These are phyloP conservation scores for Citrus sp. DNA, from an alignment of 345 rosid species.

Conservation along the genomic window DNA sequence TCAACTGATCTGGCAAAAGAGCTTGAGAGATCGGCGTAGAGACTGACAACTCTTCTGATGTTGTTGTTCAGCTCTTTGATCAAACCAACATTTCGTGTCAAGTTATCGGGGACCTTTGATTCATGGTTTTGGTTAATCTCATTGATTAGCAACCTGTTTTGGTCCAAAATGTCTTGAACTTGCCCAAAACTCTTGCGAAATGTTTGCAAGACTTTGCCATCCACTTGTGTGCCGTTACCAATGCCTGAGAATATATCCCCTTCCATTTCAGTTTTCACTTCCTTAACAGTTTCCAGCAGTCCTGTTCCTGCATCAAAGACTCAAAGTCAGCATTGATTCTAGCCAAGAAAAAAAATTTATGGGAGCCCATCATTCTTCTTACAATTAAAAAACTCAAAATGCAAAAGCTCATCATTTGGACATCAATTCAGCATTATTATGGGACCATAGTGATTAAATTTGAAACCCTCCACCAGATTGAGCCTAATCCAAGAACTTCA, in stretches of 20 bases:
- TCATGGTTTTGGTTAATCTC: constrained; percentile 88
- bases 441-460: neutral
- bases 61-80: constrained; percentile 89
- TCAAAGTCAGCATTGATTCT: neutral
- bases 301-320: constrained; percentile 9
- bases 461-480: neutral
- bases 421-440: neutral
- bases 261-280: constrained; percentile 46
- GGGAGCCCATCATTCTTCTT: neutral
- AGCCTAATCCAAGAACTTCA: neutral
- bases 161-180: constrained; percentile 79
- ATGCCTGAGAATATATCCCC: constrained; percentile 65
- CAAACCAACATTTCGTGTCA: constrained; percentile 74
- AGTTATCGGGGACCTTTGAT: constrained; percentile 71
- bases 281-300: neutral
- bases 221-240: constrained; percentile 54
- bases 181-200: constrained; percentile 78
- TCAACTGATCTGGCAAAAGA: constrained; percentile 57
- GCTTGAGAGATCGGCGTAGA: constrained; percentile 81
- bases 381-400: neutral
- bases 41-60: constrained; percentile 76
- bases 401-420: neutral
- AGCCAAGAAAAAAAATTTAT: neutral
- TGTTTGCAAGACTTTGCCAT: constrained; percentile 60
- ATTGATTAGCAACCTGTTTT: constrained; percentile 75